A percentile compares a stretch with the other conserved stretches of the same genome.
Conservation (phyloP, 148 eudicot species). For the Heliosperma pusillum region DNA sequence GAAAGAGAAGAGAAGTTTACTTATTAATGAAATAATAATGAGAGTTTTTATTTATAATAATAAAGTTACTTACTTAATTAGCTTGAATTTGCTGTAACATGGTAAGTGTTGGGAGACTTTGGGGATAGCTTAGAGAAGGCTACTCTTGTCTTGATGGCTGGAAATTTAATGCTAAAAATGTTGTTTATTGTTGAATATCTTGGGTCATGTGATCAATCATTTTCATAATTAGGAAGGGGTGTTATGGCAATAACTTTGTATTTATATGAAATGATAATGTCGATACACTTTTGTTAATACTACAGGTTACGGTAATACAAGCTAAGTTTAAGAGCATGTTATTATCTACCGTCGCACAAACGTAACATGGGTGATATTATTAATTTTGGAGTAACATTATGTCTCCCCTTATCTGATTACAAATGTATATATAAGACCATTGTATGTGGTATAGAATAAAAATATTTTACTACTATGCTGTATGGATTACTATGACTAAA, state of each 20-base stretch:
- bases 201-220: constrained; percentile 60
- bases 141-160: constrained; percentile 14
- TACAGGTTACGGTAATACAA: no score
- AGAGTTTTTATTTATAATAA: neutral
- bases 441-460: no score
- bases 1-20: neutral
- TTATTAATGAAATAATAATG: neutral
- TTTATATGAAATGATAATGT: no score
- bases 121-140: neutral
- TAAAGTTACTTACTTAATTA: neutral
- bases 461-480: no score
- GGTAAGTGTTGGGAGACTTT: neutral
- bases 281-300: no score
- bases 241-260: neutral
- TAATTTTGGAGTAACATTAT: no score
- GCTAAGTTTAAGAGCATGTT: no score
- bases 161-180: constrained; percentile 19
- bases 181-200: constrained; percentile 29
- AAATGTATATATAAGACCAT: no score
- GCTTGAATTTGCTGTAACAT: neutral
- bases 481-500: no score
- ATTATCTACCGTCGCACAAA: no score
- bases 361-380: no score
- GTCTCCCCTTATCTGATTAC: no score
- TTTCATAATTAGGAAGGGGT: constrained; percentile 18